These are phyloP conservation scores for Elaeagnus macrophylla DNA, from an alignment of 306 rosid genomes.

Conservation along the genomic window DNA sequence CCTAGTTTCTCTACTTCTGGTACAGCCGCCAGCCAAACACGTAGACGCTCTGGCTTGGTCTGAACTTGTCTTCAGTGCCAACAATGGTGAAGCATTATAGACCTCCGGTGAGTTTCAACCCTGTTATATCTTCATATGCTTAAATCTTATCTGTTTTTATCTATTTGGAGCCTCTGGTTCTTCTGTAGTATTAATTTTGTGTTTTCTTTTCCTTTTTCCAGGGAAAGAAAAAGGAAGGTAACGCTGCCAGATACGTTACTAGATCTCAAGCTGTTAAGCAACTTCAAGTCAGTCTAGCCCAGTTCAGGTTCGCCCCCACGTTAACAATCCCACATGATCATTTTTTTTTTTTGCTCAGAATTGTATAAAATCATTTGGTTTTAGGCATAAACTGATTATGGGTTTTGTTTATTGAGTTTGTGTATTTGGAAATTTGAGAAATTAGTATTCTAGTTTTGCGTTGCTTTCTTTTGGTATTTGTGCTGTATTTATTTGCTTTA, in stretches of 20 bases:
- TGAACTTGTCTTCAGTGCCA: no score
- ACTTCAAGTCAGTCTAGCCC: slow-evolving; percentile 69
- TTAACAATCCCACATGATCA: not conserved
- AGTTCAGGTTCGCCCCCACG: slow-evolving; percentile 53
- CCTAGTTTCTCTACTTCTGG: no score
- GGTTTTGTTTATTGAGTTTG: not conserved
- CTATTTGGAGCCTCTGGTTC: not conserved
- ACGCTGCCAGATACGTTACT: slow-evolving; percentile 76
- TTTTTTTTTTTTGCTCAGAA: not conserved
- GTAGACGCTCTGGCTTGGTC: no score
- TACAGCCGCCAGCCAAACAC: no score
- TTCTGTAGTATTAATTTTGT: not conserved
- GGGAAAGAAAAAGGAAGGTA: slow-evolving; percentile 98
- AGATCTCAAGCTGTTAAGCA: slow-evolving; percentile 81
- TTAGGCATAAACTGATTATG: not conserved
- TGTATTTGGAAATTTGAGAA: no score
- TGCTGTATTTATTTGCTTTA: not conserved
- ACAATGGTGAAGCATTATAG: slow-evolving; percentile 70
- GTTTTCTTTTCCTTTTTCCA: slow-evolving; percentile 11
- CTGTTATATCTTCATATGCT: not conserved
- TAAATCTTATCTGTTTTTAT: not conserved
- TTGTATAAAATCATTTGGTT: no score
- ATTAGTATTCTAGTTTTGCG: no score
- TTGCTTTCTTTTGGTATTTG: not conserved
- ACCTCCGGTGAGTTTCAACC: slow-evolving; percentile 45